Evolutionary conservation across 768 basidiomycete genomes (phyloP).

Genomic region (Pholiota conissans): DNA sequence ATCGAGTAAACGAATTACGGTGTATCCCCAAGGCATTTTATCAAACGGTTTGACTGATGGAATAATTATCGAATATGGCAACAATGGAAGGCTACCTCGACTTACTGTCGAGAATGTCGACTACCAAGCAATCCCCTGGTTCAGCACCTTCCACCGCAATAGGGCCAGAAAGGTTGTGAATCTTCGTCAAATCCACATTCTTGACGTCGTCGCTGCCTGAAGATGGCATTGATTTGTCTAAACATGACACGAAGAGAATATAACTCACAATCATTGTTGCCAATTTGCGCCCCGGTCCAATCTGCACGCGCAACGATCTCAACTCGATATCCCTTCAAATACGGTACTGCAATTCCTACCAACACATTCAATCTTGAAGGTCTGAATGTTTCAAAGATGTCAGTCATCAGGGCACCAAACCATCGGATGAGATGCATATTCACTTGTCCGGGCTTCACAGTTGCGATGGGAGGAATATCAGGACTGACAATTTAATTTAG

Average conservation of each 20-base stretch:
- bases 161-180: constrained; percentile 79
- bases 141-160: constrained; percentile 74
- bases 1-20: constrained; percentile 34
- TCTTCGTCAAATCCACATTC: constrained; percentile 60
- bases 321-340: neutral
- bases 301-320: too few species aligned
- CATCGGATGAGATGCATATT: constrained; percentile 3
- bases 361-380: constrained; percentile 71
- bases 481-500: constrained; percentile 36
- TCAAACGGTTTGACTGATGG: constrained; percentile 62
- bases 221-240: neutral
- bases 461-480: constrained; percentile 60
- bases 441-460: constrained; percentile 63
- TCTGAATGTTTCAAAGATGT: constrained; percentile 29
- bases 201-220: constrained; percentile 67
- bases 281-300: constrained; percentile 80
- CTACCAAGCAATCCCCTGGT: constrained; percentile 77
- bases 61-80: neutral
- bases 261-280: constrained; percentile 66
- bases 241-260: neutral
- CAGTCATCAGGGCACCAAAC: neutral
- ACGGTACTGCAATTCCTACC: constrained; percentile 35
- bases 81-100: neutral
- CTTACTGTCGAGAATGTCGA: constrained; percentile 77
- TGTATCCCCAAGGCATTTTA: constrained; percentile 83